Evolutionary conservation across 73 alveolate species (phyloP).

Genomic region (Urostyla sp.): DNA sequence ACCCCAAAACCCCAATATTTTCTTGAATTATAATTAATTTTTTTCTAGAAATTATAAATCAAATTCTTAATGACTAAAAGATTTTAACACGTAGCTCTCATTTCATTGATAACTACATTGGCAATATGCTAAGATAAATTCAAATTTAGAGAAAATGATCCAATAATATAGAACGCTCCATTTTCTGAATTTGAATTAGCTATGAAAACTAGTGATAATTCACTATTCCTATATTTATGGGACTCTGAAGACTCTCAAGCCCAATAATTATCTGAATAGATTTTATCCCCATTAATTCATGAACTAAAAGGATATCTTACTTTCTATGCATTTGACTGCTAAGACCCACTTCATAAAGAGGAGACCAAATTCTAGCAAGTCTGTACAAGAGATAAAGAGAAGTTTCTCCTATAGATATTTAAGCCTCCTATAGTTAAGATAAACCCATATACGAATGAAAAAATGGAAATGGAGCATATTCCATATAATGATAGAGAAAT

Average conservation of each 20-base stretch:
- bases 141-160: no score
- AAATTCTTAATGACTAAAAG: no score
- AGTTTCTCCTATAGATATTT: background rate
- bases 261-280: conserved; percentile 5
- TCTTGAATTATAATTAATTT: background rate
- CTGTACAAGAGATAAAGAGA: background rate
- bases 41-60: no score
- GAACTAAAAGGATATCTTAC: conserved; percentile 13
- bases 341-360: background rate
- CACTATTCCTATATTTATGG: conserved; percentile 21
- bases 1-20: background rate
- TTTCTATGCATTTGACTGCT: conserved; percentile 28
- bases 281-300: conserved; percentile 3
- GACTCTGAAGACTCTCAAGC: conserved; percentile 12
- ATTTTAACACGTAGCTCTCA: no score
- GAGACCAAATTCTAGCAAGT: conserved; percentile 2
- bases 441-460: conserved; percentile 30
- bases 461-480: background rate
- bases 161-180: background rate
- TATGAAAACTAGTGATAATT: background rate
- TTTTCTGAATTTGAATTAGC: background rate
- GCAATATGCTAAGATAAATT: no score
- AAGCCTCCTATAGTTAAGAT: conserved; percentile 27
- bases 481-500: background rate
- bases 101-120: no score